Percentiles rank a stretch among this genome's conserved stretches.
Conservation (phyloP, 176 grass and related monocot genomes). For the Cymbopogon citratus region DNA sequence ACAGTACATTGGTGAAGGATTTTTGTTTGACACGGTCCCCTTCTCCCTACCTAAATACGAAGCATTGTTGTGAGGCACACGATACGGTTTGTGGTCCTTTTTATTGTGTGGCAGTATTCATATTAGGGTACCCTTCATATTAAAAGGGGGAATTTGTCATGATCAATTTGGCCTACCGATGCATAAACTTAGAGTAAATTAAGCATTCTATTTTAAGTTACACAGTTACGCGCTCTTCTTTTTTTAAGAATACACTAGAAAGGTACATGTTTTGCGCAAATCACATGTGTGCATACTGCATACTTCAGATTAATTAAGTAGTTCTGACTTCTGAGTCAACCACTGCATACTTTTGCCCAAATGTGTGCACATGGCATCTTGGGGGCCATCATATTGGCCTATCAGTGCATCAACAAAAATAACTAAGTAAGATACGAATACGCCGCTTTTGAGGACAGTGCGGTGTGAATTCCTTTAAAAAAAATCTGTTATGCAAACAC, state of each 20-base stretch:
- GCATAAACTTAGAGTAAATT: neutral
- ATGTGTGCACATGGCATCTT: neutral
- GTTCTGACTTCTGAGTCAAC: neutral
- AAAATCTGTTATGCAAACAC: neutral
- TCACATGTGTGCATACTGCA: neutral
- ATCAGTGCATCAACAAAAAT: neutral
- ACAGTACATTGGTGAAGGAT: neutral
- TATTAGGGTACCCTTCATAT: neutral
- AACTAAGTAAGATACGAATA: neutral
- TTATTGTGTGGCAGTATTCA: neutral
- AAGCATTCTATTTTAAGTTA: neutral
- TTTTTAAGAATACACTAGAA: neutral
- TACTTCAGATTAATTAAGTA: neutral
- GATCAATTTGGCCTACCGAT: neutral
- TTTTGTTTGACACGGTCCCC: too few relatives aligned
- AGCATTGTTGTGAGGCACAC: neutral
- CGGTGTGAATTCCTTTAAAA: neutral
- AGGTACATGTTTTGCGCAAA: neutral
- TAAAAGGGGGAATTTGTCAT: neutral
- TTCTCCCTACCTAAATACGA: neutral
- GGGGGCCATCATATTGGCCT: neutral
- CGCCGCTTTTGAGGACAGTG: neutral
- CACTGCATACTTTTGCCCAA: neutral
- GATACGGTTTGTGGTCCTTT: neutral
- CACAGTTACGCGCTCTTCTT: neutral